Evolutionary conservation across 805 yeast species (phyloP).

Genomic region (Teunomyces atbi): DNA sequence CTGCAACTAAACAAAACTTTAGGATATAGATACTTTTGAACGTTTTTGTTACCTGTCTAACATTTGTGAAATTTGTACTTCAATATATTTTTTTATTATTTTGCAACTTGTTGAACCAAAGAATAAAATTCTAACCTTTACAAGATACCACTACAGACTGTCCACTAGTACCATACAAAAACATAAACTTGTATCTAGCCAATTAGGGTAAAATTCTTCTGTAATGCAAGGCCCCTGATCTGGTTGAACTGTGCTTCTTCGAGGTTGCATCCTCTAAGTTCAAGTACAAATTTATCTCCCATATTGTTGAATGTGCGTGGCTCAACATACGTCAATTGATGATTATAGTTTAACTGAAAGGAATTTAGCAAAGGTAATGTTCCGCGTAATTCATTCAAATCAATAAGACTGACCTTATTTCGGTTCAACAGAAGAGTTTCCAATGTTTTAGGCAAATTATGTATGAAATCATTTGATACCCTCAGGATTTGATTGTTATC

Average conservation of each 20-base stretch:
- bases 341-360: constrained; percentile 10
- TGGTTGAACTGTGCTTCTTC: neutral
- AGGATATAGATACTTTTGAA: too few species aligned
- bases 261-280: neutral
- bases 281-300: neutral
- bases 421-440: constrained; percentile 20
- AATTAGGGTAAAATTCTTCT: neutral
- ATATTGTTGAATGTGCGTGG: constrained; percentile 6
- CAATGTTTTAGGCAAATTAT: constrained; percentile 27
- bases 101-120: too few species aligned
- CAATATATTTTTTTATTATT: too few species aligned
- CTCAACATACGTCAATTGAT: constrained; percentile 8
- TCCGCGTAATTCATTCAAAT: neutral
- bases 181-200: neutral
- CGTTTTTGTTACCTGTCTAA: too few species aligned
- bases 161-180: neutral
- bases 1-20: too few species aligned
- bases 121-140: too few species aligned
- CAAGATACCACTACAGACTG: neutral
- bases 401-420: constrained; percentile 13
- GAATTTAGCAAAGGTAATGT: neutral
- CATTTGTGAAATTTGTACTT: too few species aligned
- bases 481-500: constrained; percentile 23
- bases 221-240: neutral
- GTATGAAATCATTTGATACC: constrained; percentile 18